These are phyloP conservation scores for Jackrogersella minutella DNA, from an alignment of 495 filamentous ascomycete genomes.

Conservation along the genomic window DNA sequence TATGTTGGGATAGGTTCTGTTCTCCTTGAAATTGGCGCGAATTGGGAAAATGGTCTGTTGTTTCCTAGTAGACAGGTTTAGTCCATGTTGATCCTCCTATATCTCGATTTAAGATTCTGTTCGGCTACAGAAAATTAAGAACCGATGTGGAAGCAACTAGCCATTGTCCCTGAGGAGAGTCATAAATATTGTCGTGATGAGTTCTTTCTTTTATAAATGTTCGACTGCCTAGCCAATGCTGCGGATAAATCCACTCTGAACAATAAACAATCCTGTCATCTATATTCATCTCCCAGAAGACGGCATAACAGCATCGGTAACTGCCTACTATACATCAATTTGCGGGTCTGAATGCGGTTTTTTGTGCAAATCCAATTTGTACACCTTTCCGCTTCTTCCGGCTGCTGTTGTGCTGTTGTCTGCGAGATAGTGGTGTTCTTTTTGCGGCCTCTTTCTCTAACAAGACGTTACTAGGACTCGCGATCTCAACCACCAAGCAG, in stretches of 20 bases:
- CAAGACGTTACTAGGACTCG: neutral
- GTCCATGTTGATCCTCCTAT: conserved; percentile 1
- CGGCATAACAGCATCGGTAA: conserved; percentile 4
- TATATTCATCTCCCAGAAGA: conserved; percentile 11
- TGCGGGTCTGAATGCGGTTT: neutral
- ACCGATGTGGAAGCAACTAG: neutral
- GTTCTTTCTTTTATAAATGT: conserved; percentile 42
- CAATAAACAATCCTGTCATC: conserved; percentile 11
- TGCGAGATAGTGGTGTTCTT: neutral
- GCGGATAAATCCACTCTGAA: conserved; percentile 45
- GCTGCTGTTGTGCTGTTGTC: conserved; percentile 21
- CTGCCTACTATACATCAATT: neutral
- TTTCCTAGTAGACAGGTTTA: conserved; percentile 9
- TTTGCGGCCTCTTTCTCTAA: conserved; percentile 8
- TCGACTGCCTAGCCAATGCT: conserved; percentile 47
- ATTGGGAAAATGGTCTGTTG: conserved; percentile 7
- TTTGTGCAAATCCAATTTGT: neutral
- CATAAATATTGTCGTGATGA: conserved; percentile 41
- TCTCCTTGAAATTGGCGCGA: neutral
- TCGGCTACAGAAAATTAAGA: neutral
- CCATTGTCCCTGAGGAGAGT: neutral
- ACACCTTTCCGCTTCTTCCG: neutral
- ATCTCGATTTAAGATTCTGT: conserved; percentile 2
- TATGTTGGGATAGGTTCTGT: conserved; percentile 17
- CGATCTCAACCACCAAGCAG: conserved; percentile 1